Evolutionary conservation across 345 rosid species (phyloP).

Genomic region (Populus nigra): DNA sequence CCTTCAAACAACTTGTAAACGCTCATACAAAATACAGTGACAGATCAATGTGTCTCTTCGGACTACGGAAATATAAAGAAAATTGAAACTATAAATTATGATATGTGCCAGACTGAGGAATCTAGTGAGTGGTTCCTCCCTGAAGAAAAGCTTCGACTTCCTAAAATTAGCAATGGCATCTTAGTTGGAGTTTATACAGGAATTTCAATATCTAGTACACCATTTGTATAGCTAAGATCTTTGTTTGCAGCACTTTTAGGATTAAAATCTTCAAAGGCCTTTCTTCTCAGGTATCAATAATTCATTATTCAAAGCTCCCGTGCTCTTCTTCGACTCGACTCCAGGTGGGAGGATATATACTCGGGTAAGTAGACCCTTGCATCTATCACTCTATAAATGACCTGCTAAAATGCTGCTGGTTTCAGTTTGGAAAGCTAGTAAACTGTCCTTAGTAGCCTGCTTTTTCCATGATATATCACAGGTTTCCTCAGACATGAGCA

Average conservation of each 20-base stretch:
- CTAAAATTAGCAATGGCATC: slow-evolving; percentile 34
- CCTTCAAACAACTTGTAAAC: slow-evolving; percentile 67
- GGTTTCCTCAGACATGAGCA: slow-evolving; percentile 80
- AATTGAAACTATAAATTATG: not conserved
- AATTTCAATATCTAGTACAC: slow-evolving; percentile 54
- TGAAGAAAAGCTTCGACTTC: slow-evolving; percentile 38
- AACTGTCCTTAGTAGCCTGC: not conserved
- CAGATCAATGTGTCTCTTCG: slow-evolving; percentile 35
- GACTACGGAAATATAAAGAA: slow-evolving; percentile 26
- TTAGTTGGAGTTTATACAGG: slow-evolving; percentile 58
- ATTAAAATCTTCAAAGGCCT: slow-evolving; percentile 60
- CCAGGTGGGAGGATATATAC: slow-evolving; percentile 75
- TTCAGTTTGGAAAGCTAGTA: not conserved
- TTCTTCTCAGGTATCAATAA: slow-evolving; percentile 63
- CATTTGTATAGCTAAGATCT: slow-evolving; percentile 47
- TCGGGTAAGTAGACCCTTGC: slow-evolving; percentile 44
- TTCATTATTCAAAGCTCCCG: slow-evolving; percentile 64
- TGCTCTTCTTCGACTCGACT: slow-evolving; percentile 79
- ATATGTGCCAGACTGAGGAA: slow-evolving; percentile 17
- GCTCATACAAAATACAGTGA: slow-evolving; percentile 60
- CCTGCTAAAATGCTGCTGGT: not conserved
- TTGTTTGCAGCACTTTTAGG: slow-evolving; percentile 50
- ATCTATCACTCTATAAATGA: too few species aligned
- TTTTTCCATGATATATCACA: slow-evolving; percentile 20
- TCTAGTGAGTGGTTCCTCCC: slow-evolving; percentile 2